phyloP scores from a whole-genome alignment of 2,329 filamentous ascomycete species.

The Exophiala oligosperma region DNA sequence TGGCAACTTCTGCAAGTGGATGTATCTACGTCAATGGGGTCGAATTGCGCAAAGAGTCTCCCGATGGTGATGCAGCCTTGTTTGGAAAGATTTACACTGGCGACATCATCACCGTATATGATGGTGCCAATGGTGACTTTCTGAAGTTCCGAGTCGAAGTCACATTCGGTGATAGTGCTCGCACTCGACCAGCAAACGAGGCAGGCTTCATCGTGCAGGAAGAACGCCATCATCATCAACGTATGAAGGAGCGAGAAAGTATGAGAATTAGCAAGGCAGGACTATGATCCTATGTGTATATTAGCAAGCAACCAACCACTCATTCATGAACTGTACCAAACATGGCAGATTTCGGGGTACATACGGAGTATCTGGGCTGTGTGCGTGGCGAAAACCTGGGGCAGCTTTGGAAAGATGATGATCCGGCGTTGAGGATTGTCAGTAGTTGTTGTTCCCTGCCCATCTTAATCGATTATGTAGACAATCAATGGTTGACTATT shows the following conservation, averaged over 20 bases:
- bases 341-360: not conserved
- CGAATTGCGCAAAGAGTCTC: conserved; percentile 59
- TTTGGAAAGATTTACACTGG: conserved; percentile 73
- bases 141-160: conserved; percentile 48
- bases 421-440: too few species aligned
- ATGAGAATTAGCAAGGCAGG: conserved; percentile 16
- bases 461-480: too few species aligned
- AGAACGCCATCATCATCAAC: conserved; percentile 36
- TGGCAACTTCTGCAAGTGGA: conserved; percentile 75
- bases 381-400: too few species aligned
- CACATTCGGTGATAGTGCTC: conserved; percentile 46
- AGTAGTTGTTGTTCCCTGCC: too few species aligned
- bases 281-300: not conserved
- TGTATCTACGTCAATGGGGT: conserved; percentile 77
- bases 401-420: too few species aligned
- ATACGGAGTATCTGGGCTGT: too few species aligned
- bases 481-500: too few species aligned
- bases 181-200: conserved; percentile 42
- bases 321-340: not conserved
- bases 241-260: conserved; percentile 24
- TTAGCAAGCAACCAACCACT: not conserved
- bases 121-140: conserved; percentile 42
- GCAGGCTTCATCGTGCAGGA: conserved; percentile 42
- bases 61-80: conserved; percentile 51
- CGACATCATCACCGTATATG: conserved; percentile 74